Evolutionary conservation across 345 rosid genomes (phyloP).

Genomic region (Gynandropsis gynandra): DNA sequence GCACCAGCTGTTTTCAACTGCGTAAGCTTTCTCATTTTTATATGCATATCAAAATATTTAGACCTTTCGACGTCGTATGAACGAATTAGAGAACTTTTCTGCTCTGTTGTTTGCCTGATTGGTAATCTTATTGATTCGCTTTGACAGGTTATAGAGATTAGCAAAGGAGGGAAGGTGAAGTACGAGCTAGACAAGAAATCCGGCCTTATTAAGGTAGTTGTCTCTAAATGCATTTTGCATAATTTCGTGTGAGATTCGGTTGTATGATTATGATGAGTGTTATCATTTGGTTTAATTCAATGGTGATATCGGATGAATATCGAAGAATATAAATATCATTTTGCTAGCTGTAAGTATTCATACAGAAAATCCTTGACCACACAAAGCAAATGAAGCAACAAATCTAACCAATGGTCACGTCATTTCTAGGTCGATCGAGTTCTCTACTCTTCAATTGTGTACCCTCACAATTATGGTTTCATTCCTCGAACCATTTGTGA

Average conservation of each 20-base stretch:
- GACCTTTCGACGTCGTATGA: neutral
- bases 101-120: neutral
- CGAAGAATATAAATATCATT: neutral
- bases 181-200: slow-evolving; percentile 86
- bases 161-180: slow-evolving; percentile 96
- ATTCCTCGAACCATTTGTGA: slow-evolving; percentile 94
- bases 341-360: neutral
- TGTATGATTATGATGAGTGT: neutral
- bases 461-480: slow-evolving; percentile 98
- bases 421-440: slow-evolving; percentile 79
- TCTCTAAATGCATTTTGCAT: too few species aligned
- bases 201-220: slow-evolving; percentile 80
- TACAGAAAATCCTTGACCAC: slow-evolving; percentile 3
- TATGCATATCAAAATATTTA: neutral
- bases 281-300: neutral
- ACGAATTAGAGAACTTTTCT: neutral
- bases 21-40: slow-evolving; percentile 39
- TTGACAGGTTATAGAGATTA: slow-evolving; percentile 79
- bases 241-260: too few species aligned
- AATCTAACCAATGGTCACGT: slow-evolving; percentile 1
- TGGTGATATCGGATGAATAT: neutral
- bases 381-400: neutral
- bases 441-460: slow-evolving; percentile 95
- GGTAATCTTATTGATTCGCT: too few species aligned
- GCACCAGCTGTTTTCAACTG: slow-evolving; percentile 87